A percentile compares a stretch with the other conserved stretches of the same genome.
Evolutionary conservation across 2,329 filamentous ascomycete species (phyloP).

Genomic region (Huntiella bhutanensis): DNA sequence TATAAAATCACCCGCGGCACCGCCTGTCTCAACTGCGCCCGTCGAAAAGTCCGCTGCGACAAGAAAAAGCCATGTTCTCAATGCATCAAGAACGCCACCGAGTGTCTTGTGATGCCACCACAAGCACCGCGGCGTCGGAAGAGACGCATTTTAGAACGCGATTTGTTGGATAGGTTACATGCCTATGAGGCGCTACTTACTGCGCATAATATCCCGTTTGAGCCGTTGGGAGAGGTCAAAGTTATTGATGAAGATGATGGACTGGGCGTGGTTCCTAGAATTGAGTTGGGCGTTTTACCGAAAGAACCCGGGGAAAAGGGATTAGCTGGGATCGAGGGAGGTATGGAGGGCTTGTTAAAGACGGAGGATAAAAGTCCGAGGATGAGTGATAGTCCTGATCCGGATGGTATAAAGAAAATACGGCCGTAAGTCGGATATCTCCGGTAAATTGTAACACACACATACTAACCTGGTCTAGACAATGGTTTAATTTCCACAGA

Average conservation of each 20-base stretch:
- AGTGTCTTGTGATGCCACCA: slow-evolving; percentile 41
- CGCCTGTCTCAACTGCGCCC: slow-evolving; percentile 55
- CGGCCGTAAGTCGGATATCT: too few relatives aligned
- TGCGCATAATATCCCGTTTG: slow-evolving; percentile 49
- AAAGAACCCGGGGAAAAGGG: background rate
- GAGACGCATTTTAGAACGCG: slow-evolving; percentile 49
- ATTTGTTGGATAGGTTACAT: slow-evolving; percentile 48
- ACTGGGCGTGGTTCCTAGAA: background rate
- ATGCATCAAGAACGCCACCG: slow-evolving; percentile 37
- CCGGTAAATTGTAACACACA: too few relatives aligned
- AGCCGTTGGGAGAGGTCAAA: slow-evolving; percentile 33
- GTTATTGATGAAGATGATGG: background rate
- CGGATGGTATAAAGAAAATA: background rate
- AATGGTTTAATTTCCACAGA: slow-evolving; percentile 33
- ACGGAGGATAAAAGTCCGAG: background rate
- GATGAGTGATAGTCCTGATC: slow-evolving; percentile 15
- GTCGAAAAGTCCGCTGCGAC: slow-evolving; percentile 58
- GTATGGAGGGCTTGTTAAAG: background rate
- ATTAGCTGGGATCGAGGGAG: background rate
- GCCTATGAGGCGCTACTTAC: slow-evolving; percentile 48
- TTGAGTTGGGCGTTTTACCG: background rate
- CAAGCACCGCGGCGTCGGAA: slow-evolving; percentile 38
- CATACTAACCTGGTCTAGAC: slow-evolving; percentile 11
- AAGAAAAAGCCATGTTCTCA: slow-evolving; percentile 53
- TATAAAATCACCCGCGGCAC: slow-evolving; percentile 39